phyloP scores from a whole-genome alignment of 73 alveolate species.

The Tetrahymena borealis region DNA sequence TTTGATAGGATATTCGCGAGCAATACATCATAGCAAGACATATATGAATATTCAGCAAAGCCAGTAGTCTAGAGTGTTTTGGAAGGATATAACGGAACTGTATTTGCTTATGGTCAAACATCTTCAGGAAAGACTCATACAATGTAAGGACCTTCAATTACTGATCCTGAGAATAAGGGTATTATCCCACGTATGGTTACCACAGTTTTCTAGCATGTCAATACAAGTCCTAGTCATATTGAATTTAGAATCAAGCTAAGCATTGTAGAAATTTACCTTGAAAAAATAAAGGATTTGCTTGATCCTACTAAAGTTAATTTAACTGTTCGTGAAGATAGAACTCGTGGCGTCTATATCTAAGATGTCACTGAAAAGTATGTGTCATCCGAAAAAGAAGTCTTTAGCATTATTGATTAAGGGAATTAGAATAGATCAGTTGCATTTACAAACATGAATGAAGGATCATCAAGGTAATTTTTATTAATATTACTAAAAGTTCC shows the following conservation, averaged over 20 bases:
- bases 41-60: constrained; percentile 77
- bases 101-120: constrained; percentile 97
- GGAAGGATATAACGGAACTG: constrained; percentile 91
- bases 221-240: constrained; percentile 61
- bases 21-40: constrained; percentile 77
- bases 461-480: constrained; percentile 82
- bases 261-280: constrained; percentile 83
- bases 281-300: constrained; percentile 76
- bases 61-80: constrained; percentile 80
- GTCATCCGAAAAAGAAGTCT: constrained; percentile 62
- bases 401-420: constrained; percentile 72
- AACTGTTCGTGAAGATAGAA: constrained; percentile 76
- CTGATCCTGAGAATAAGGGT: constrained; percentile 64
- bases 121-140: constrained; percentile 97
- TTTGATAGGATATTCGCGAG: constrained; percentile 84
- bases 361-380: constrained; percentile 74
- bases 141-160: constrained; percentile 82
- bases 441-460: constrained; percentile 79
- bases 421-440: constrained; percentile 70
- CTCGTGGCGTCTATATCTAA: constrained; percentile 77
- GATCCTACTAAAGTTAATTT: constrained; percentile 68
- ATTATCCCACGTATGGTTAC: constrained; percentile 81
- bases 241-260: constrained; percentile 80
- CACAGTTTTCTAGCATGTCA: constrained; percentile 73
- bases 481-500: too few relatives aligned